These are phyloP conservation scores for Catunica adiposa DNA, from an alignment of 2,329 filamentous ascomycete species.

Conservation along the genomic window DNA sequence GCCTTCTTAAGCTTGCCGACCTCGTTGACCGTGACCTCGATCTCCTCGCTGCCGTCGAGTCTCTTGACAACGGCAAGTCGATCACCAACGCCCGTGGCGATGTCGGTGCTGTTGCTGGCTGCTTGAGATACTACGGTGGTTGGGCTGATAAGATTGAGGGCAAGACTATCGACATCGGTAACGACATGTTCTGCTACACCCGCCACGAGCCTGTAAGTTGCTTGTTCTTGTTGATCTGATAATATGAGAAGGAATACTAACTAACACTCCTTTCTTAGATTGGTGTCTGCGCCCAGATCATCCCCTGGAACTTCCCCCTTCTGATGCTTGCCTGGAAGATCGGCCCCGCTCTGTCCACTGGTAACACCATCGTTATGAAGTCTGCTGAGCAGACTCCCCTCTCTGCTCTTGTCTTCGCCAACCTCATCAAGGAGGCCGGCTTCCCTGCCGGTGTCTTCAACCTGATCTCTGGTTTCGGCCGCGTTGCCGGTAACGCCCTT, in stretches of 20 bases:
- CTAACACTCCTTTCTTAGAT: slow-evolving; percentile 15
- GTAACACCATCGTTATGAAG: slow-evolving; percentile 36
- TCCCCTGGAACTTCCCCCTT: slow-evolving; percentile 40
- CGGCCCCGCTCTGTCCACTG: slow-evolving; percentile 31
- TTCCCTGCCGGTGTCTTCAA: slow-evolving; percentile 64
- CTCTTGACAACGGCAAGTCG: slow-evolving; percentile 29
- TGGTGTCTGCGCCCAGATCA: slow-evolving; percentile 39
- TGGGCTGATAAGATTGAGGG: slow-evolving; percentile 27
- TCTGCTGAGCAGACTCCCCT: slow-evolving; percentile 38
- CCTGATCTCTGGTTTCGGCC: slow-evolving; percentile 53
- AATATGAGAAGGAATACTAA: neutral
- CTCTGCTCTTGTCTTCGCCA: slow-evolving; percentile 23
- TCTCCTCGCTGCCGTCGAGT: slow-evolving; percentile 30
- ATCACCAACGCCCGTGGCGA: slow-evolving; percentile 25
- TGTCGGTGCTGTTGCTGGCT: slow-evolving; percentile 21
- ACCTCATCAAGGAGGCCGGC: slow-evolving; percentile 51
- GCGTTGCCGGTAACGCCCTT: slow-evolving; percentile 48
- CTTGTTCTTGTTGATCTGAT: neutral
- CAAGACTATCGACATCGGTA: slow-evolving; percentile 22
- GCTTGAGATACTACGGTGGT: slow-evolving; percentile 28
- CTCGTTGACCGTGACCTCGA: slow-evolving; percentile 26
- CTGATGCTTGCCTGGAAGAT: slow-evolving; percentile 30
- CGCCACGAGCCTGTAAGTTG: slow-evolving; percentile 27
- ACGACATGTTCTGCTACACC: slow-evolving; percentile 32
- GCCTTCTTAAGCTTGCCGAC: slow-evolving; percentile 29